phyloP scores from a whole-genome alignment of 306 rosid species.

The Inga leiocalycina region DNA sequence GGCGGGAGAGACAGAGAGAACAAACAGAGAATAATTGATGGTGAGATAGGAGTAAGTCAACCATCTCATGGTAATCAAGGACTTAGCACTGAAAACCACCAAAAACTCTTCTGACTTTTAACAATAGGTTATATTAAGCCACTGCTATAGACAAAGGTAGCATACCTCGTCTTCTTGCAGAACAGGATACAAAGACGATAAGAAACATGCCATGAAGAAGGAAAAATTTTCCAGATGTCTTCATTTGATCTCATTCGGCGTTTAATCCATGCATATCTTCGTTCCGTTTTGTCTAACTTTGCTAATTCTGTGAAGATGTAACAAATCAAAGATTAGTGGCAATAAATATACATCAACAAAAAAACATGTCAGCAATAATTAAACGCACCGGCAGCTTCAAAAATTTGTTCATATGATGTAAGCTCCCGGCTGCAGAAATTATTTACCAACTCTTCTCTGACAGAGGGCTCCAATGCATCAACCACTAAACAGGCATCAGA shows the following conservation, averaged over 20 bases:
- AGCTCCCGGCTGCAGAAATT: slow-evolving; percentile 95
- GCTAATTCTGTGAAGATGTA: slow-evolving; percentile 68
- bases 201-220: slow-evolving; percentile 94
- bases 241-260: slow-evolving; percentile 98
- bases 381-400: slow-evolving; percentile 97
- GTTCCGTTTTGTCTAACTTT: slow-evolving; percentile 93
- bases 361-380: slow-evolving; percentile 21
- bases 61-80: too few species aligned
- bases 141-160: slow-evolving; percentile 22
- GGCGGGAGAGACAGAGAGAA: too few species aligned
- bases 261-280: slow-evolving; percentile 99
- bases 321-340: slow-evolving; percentile 23
- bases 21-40: too few species aligned
- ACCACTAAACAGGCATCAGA: slow-evolving; percentile 99
- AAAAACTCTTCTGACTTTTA: too few species aligned
- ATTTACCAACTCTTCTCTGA: slow-evolving; percentile 95
- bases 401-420: slow-evolving; percentile 94
- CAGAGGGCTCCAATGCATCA: slow-evolving; percentile 97
- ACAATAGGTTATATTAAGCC: slow-evolving; percentile 1
- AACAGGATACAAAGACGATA: slow-evolving; percentile 93
- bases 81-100: too few species aligned
- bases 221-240: slow-evolving; percentile 96
- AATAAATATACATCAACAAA: not conserved
- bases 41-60: too few species aligned
- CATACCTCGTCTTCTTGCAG: slow-evolving; percentile 94